Conservation (phyloP, 2,329 filamentous ascomycete genomes). For the Cladophialophora psammophila region DNA sequence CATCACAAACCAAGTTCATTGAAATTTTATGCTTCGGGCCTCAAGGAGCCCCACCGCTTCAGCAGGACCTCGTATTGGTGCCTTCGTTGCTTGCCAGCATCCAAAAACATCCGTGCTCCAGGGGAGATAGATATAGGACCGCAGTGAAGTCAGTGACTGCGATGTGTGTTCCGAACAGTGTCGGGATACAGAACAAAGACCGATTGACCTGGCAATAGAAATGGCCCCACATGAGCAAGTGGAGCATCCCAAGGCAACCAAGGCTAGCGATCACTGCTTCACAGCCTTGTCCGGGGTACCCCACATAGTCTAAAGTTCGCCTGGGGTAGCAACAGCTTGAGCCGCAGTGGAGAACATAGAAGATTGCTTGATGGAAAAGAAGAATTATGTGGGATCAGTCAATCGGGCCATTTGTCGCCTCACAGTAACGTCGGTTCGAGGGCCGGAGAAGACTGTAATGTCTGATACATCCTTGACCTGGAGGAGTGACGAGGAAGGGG, state of each 20-base stretch:
- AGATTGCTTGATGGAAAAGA: background rate
- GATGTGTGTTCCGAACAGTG: background rate
- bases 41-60: background rate
- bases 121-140: background rate
- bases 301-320: background rate
- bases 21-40: background rate
- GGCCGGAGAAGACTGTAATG: background rate
- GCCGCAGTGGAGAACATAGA: background rate
- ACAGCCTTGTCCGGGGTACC: slow-evolving; percentile 12
- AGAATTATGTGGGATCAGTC: background rate
- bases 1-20: background rate
- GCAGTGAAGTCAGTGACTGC: background rate
- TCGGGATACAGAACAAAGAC: background rate
- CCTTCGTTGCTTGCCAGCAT: background rate
- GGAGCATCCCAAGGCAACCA: background rate
- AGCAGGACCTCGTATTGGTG: background rate
- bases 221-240: background rate
- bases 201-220: background rate
- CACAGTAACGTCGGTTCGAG: background rate
- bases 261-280: background rate
- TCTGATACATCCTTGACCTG: background rate
- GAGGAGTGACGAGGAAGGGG: background rate
- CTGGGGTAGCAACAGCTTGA: background rate
- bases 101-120: background rate
- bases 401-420: background rate